These are phyloP conservation scores for Yamadazyma pseudoaaseri DNA, from an alignment of 1,139 yeast species.

Conservation along the genomic window DNA sequence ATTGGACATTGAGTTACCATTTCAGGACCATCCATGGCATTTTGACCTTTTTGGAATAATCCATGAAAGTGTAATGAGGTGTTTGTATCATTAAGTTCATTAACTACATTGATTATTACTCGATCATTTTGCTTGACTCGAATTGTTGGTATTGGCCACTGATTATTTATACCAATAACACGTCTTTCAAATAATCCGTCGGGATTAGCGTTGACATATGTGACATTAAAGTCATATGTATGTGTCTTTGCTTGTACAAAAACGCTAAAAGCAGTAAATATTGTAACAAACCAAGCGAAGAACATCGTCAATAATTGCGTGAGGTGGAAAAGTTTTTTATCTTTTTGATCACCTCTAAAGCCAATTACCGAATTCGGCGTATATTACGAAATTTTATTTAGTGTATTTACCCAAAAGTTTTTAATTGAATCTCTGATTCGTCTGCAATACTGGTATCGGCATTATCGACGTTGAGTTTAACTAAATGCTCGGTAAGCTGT, in stretches of 20 bases:
- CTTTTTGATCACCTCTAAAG: slow-evolving; percentile 4
- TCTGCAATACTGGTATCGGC: slow-evolving; percentile 12
- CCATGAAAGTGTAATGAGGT: slow-evolving; percentile 93
- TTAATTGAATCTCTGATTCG: slow-evolving; percentile 31
- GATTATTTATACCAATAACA: slow-evolving; percentile 77
- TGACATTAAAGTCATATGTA: slow-evolving; percentile 68
- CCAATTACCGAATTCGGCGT: slow-evolving; percentile 2
- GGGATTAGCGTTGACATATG: slow-evolving; percentile 70
- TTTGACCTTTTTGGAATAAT: slow-evolving; percentile 71
- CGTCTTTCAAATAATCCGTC: slow-evolving; percentile 69
- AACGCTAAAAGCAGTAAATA: slow-evolving; percentile 27
- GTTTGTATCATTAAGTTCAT: slow-evolving; percentile 63
- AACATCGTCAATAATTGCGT: not conserved
- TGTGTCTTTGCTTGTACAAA: slow-evolving; percentile 51
- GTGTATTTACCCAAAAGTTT: slow-evolving; percentile 27
- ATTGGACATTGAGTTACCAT: slow-evolving; percentile 86
- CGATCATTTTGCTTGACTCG: slow-evolving; percentile 74
- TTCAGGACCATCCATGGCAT: slow-evolving; percentile 86
- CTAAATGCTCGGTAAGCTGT: slow-evolving; percentile 39
- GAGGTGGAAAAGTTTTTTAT: slow-evolving; percentile 1
- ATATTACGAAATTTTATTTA: not conserved
- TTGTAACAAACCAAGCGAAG: slow-evolving; percentile 15
- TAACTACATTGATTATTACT: slow-evolving; percentile 64
- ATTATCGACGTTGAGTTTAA: slow-evolving; percentile 19
- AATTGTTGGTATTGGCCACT: slow-evolving; percentile 84